A percentile compares a stretch with the other conserved stretches of the same genome.
Evolutionary conservation across 345 rosid genomes (phyloP).

Genomic region (Eucalyptus melliodora): DNA sequence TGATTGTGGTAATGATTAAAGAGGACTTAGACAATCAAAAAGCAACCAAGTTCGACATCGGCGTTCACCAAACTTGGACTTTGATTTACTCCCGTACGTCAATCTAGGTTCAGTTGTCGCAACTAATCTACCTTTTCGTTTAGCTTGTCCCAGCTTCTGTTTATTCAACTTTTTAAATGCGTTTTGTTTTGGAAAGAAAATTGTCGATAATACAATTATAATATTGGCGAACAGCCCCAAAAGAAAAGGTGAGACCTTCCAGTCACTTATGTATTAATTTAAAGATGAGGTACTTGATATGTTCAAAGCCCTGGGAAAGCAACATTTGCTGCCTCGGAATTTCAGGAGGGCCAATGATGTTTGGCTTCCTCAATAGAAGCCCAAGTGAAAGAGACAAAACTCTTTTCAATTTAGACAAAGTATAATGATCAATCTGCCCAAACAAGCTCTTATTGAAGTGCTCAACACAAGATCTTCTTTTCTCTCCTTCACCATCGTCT

Average conservation of each 20-base stretch:
- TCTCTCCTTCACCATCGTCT: no score
- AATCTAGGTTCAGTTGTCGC: neutral
- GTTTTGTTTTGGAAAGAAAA: neutral
- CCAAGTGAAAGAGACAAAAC: neutral
- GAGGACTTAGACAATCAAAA: neutral
- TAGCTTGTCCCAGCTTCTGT: neutral
- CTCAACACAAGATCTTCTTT: no score
- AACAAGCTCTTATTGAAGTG: no score
- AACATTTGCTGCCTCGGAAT: neutral
- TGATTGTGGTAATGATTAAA: neutral
- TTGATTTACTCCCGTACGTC: neutral
- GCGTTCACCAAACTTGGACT: neutral
- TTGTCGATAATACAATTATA: neutral
- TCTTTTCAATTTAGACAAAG: neutral
- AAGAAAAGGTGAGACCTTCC: neutral
- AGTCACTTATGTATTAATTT: neutral
- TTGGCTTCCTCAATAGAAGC: neutral
- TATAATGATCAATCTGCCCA: neutral
- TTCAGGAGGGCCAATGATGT: neutral
- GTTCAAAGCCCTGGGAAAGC: neutral
- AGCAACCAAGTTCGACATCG: neutral
- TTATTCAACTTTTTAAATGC: neutral
- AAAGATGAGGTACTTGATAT: neutral
- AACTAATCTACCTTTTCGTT: neutral
- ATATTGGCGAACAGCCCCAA: neutral